Conservation (phyloP, 2,329 filamentous ascomycete species). For the Verticillium nonalfalfae region DNA sequence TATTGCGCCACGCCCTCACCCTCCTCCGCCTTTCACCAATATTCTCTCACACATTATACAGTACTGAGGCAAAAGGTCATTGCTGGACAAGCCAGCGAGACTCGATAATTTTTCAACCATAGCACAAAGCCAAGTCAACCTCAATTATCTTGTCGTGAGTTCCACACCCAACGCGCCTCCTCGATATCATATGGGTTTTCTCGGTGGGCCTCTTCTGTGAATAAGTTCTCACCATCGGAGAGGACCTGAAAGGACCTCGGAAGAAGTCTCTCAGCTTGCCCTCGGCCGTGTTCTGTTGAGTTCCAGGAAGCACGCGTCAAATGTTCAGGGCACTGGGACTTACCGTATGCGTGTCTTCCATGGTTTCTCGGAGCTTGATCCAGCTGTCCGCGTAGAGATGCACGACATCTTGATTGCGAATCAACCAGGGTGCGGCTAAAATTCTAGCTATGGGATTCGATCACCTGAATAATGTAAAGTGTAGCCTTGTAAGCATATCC, state of each 20-base stretch:
- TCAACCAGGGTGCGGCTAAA: slow-evolving; percentile 8
- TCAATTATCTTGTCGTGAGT: background rate
- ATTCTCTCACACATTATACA: slow-evolving; percentile 11
- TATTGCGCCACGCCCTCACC: background rate
- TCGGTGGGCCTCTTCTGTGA: background rate
- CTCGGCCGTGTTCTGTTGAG: background rate
- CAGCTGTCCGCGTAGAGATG: slow-evolving; percentile 26
- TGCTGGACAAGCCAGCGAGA: slow-evolving; percentile 15
- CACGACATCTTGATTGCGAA: slow-evolving; percentile 20
- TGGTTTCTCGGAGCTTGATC: slow-evolving; percentile 27
- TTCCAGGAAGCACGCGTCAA: background rate
- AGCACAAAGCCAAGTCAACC: background rate
- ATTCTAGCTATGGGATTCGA: slow-evolving; percentile 20
- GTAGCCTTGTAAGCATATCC: slow-evolving; percentile 17
- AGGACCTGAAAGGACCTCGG: slow-evolving; percentile 8
- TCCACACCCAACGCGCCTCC: background rate
- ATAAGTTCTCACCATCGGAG: slow-evolving; percentile 12
- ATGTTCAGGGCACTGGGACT: background rate
- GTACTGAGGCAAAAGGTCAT: slow-evolving; percentile 38
- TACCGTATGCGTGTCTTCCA: slow-evolving; percentile 15
- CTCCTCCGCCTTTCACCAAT: background rate
- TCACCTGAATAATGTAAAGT: slow-evolving; percentile 25
- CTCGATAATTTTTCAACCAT: background rate
- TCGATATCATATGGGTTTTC: background rate
- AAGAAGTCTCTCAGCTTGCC: background rate